Evolutionary conservation across 257 asterid genomes (phyloP).

Genomic region (Scutellaria galericulata): DNA sequence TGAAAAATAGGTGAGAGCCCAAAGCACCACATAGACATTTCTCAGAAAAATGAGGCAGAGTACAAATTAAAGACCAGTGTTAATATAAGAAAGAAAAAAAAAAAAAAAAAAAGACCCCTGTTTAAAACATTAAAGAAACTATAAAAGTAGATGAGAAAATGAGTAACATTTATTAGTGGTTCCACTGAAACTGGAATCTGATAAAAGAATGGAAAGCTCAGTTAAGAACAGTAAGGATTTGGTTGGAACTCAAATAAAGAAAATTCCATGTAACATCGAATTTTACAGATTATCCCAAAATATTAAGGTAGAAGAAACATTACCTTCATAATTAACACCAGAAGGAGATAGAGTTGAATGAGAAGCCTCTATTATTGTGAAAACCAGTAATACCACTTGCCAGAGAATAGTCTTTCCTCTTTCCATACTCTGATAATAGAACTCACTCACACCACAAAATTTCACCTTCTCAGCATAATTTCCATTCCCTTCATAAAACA

Average conservation of each 20-base stretch:
- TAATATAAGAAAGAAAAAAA: background rate
- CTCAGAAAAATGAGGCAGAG: background rate
- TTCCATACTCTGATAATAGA: slow-evolving; percentile 53
- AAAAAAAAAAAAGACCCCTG: background rate
- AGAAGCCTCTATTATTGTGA: slow-evolving; percentile 58
- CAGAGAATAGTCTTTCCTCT: slow-evolving; percentile 45
- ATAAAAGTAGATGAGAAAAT: slow-evolving; percentile 10
- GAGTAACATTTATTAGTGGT: slow-evolving; percentile 39
- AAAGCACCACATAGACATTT: background rate
- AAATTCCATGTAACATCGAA: slow-evolving; percentile 12
- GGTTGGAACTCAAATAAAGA: slow-evolving; percentile 22
- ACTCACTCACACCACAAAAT: slow-evolving; percentile 28
- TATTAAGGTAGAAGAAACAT: slow-evolving; percentile 36
- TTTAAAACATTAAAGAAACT: slow-evolving; percentile 22
- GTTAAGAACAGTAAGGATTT: slow-evolving; percentile 14
- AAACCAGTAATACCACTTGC: slow-evolving; percentile 51
- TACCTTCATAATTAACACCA: slow-evolving; percentile 97
- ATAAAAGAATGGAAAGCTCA: background rate
- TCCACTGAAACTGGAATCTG: slow-evolving; percentile 31
- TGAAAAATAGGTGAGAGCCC: slow-evolving; percentile 2
- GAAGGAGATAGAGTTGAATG: slow-evolving; percentile 91
- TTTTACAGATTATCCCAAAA: background rate
- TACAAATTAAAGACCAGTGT: background rate
- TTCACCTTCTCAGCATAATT: slow-evolving; percentile 46
- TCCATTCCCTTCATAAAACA: slow-evolving; percentile 40